Percentiles rank a stretch among this genome's conserved stretches.
Conservation (phyloP, 164 flowering plant genomes). For the Tetracentron sinense region DNA sequence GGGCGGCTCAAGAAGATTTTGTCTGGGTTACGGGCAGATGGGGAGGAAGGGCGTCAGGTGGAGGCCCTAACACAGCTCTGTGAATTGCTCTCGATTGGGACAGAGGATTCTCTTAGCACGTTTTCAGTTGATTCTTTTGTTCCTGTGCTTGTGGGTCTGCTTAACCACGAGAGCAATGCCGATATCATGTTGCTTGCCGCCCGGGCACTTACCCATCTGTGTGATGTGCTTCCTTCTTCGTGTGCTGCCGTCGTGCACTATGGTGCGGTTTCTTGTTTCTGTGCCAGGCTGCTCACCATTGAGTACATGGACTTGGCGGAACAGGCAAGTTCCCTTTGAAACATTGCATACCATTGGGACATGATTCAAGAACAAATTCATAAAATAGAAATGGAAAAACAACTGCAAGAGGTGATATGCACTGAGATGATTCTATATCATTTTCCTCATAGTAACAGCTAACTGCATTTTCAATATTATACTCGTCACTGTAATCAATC, state of each 20-base stretch:
- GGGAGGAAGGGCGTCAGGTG: conserved; percentile 93
- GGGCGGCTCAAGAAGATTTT: conserved; percentile 90
- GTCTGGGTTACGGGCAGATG: conserved; percentile 86
- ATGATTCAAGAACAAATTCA: too few relatives aligned
- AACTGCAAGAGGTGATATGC: background rate
- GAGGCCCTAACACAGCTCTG: conserved; percentile 95
- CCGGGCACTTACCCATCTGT: conserved; percentile 85
- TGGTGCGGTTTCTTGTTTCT: conserved; percentile 84
- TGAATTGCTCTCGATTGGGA: conserved; percentile 93
- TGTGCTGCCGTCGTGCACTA: conserved; percentile 98
- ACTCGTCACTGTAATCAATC: background rate
- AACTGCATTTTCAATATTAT: too few relatives aligned
- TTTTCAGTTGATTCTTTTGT: conserved; percentile 95
- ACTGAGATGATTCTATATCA: too few relatives aligned
- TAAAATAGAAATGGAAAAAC: background rate
- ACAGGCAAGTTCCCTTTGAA: conserved; percentile 55
- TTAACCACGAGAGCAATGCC: conserved; percentile 89
- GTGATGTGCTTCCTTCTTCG: conserved; percentile 92
- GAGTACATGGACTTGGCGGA: conserved; percentile 99
- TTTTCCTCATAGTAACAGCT: too few relatives aligned
- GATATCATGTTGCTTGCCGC: conserved; percentile 99
- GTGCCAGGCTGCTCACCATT: conserved; percentile 84
- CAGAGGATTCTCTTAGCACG: conserved; percentile 89
- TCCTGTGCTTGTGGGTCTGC: conserved; percentile 90
- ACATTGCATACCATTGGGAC: background rate